Conservation (phyloP, 169 alveolate genomes). For the Cryptosporidium sp. region DNA sequence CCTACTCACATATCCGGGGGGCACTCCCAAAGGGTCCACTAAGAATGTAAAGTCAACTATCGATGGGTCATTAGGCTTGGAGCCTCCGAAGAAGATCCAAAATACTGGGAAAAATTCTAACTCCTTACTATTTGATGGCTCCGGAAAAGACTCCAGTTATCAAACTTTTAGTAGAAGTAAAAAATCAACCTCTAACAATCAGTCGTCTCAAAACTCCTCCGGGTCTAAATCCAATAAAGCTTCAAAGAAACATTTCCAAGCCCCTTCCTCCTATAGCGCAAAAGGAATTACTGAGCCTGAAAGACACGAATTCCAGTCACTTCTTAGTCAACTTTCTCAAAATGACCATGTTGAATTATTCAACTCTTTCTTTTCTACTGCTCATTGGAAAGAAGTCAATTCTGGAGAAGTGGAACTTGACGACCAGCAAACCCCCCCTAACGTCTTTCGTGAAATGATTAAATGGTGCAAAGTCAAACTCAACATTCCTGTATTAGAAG, state of each 20-base stretch:
- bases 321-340: slow-evolving; percentile 61
- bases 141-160: slow-evolving; percentile 8
- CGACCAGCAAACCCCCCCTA: slow-evolving; percentile 73
- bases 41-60: background rate
- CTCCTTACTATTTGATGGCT: background rate
- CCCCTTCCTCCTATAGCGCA: background rate
- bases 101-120: slow-evolving; percentile 1
- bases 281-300: slow-evolving; percentile 43
- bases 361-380: slow-evolving; percentile 54
- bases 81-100: slow-evolving; percentile 39
- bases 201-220: background rate
- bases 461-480: slow-evolving; percentile 61
- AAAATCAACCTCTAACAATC: slow-evolving; percentile 3
- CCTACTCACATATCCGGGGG: slow-evolving; percentile 29
- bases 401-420: slow-evolving; percentile 74
- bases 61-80: background rate
- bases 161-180: background rate
- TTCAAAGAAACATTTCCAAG: background rate
- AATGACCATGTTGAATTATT: slow-evolving; percentile 70
- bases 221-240: background rate
- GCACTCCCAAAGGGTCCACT: background rate
- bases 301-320: slow-evolving; percentile 65
- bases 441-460: slow-evolving; percentile 60
- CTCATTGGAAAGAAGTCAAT: slow-evolving; percentile 71
- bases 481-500: slow-evolving; percentile 48